These are phyloP conservation scores for Punica granatum DNA, from an alignment of 345 rosid genomes.

Conservation along the genomic window DNA sequence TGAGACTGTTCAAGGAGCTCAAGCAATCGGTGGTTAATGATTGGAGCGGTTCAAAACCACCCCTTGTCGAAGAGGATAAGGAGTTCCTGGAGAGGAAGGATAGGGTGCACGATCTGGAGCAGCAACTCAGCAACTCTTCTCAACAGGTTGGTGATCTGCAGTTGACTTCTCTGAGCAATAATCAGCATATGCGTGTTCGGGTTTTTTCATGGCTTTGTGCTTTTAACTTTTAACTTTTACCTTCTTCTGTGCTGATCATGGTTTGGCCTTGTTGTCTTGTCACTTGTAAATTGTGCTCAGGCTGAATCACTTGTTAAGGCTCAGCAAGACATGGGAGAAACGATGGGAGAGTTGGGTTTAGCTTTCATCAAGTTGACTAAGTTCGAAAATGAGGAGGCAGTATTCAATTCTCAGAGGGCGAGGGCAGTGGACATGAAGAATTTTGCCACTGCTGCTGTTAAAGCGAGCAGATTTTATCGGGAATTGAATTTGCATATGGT, in stretches of 20 bases:
- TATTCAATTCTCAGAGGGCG: constrained; percentile 58
- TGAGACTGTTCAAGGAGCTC: constrained; percentile 87
- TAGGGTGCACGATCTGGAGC: constrained; percentile 77
- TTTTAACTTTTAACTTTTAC: not conserved
- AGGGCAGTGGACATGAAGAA: constrained; percentile 85
- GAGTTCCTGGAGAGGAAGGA: constrained; percentile 81
- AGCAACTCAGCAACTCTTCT: constrained; percentile 79
- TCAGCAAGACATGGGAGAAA: constrained; percentile 97
- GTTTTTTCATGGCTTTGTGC: no score
- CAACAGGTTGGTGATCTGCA: constrained; percentile 51
- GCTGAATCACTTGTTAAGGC: constrained; percentile 91
- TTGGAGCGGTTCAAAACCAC: constrained; percentile 78
- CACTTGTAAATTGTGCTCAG: constrained; percentile 28
- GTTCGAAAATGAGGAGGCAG: constrained; percentile 88
- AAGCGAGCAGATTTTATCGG: constrained; percentile 93
- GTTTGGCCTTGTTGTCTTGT: constrained; percentile 1
- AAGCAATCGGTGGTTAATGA: constrained; percentile 82
- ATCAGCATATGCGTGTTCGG: not conserved
- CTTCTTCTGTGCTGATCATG: constrained; percentile 1
- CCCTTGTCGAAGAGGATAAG: constrained; percentile 87
- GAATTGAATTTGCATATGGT: constrained; percentile 82
- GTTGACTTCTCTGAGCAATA: not conserved
- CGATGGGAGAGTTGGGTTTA: constrained; percentile 87
- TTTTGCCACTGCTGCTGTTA: constrained; percentile 90
- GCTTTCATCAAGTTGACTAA: constrained; percentile 84